Evolutionary conservation across 176 grass and related monocot genomes (phyloP), one percentile per base, ranked within the genome.

Genomic region (Rhynchospora pubera): DNA sequence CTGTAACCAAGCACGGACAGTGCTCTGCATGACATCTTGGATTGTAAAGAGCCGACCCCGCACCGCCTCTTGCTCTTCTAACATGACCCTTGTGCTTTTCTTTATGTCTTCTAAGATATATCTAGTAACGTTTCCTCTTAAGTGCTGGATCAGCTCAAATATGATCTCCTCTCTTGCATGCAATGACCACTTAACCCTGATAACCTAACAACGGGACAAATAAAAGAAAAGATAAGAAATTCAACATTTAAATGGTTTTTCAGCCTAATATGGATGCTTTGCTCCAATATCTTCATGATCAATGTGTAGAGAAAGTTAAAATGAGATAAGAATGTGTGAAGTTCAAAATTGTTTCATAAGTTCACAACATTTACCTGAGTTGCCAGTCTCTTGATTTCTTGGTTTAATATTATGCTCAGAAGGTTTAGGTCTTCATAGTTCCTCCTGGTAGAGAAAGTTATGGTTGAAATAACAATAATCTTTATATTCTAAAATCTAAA

Each of bases 1-100:
- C 87, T 99, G 96, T 82, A 99, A 86, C 93, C 96, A 99, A 63
- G 92, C 96, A 68, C 96, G 93, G 28, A 99, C 96, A 71, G 96
- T 95, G 70, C 89, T 99, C 87, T 99, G 96, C 87, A 99, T 99
- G 79, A 99, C 96, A 88, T 99, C 96, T 74, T 99, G 96, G 82
- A 99, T 91, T 52, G 96, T 99, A 83, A 99, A 99, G 79, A 99
- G 85, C 18, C 96, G 93, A 18, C 89, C 96, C 42, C 96, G 90
- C 28, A 95, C 96, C 73, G 92, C 96, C 88, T 99, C 96, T 86
- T 99, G 96, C 79, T 99, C 96, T 84, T 95, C 86, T 83, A 95
- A 87, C 92, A 95, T 99, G 10, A 88, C 62, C 62, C 96, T 90
- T 77, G 92, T 93, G 53, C 80, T 78, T 52, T 90, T 94, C 80